phyloP scores from a whole-genome alignment of 257 asterid genomes.

The Ophiorrhiza pumila region DNA sequence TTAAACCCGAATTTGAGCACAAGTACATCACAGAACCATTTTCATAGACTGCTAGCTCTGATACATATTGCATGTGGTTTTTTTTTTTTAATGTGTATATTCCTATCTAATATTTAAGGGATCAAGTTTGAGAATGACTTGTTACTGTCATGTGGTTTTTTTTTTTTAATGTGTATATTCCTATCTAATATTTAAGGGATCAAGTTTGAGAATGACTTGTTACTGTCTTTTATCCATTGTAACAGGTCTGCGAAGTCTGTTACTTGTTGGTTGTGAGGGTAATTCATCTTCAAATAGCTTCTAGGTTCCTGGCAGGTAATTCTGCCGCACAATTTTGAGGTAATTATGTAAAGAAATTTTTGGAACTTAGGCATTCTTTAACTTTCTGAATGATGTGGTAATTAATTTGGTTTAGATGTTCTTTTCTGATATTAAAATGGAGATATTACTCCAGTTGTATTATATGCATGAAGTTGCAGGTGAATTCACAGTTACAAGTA shows the following conservation, averaged over 20 bases:
- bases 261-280: constrained; percentile 5
- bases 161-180: not conserved
- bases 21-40: not conserved
- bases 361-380: constrained; percentile 4
- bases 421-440: not conserved
- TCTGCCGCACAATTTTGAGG: constrained; percentile 34
- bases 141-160: not conserved
- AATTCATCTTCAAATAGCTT: constrained; percentile 14
- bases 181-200: too few relatives aligned
- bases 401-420: not conserved
- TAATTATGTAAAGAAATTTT: constrained; percentile 27
- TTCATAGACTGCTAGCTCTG: not conserved
- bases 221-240: constrained; percentile 3
- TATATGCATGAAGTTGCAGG: not conserved
- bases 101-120: too few relatives aligned
- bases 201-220: not conserved
- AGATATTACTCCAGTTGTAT: not conserved
- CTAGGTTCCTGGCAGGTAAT: constrained; percentile 19
- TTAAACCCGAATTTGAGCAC: not conserved
- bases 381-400: not conserved
- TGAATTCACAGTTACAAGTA: not conserved
- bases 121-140: not conserved
- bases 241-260: constrained; percentile 1
- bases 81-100: not conserved
- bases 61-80: not conserved